Percentiles rank a stretch among this genome's conserved stretches.
These are phyloP conservation scores for Myriangium duriaei DNA, from an alignment of 2,329 filamentous ascomycete genomes.

Conservation along the genomic window DNA sequence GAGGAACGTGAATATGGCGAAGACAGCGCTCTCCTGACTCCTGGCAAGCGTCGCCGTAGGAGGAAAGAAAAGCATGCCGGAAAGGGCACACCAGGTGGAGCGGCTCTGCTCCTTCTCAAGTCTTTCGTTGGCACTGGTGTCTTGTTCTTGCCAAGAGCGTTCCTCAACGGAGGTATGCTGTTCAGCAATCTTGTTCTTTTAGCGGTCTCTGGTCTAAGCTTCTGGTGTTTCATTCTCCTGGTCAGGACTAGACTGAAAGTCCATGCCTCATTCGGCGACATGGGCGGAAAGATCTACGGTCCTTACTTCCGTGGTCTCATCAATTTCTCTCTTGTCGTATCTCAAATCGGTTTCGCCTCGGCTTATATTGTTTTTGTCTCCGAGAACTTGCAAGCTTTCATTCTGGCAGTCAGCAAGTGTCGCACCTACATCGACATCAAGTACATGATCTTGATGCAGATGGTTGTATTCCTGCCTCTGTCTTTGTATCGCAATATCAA, in stretches of 20 bases:
- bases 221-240: slow-evolving; percentile 93
- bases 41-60: slow-evolving; percentile 56
- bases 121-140: slow-evolving; percentile 97
- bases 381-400: slow-evolving; percentile 89
- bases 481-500: slow-evolving; percentile 92
- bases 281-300: slow-evolving; percentile 84
- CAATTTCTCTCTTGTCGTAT: slow-evolving; percentile 82
- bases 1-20: slow-evolving; percentile 73
- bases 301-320: slow-evolving; percentile 82
- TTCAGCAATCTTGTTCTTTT: slow-evolving; percentile 92
- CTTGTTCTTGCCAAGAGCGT: slow-evolving; percentile 82
- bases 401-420: slow-evolving; percentile 82
- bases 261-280: slow-evolving; percentile 93
- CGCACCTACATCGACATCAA: slow-evolving; percentile 74
- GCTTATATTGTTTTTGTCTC: slow-evolving; percentile 96
- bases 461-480: slow-evolving; percentile 88
- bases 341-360: slow-evolving; percentile 86
- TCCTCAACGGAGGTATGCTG: slow-evolving; percentile 91
- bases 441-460: slow-evolving; percentile 84
- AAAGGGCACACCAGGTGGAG: slow-evolving; percentile 65
- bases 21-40: slow-evolving; percentile 66
- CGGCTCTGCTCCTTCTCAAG: slow-evolving; percentile 78
- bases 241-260: slow-evolving; percentile 76
- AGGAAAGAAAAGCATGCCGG: slow-evolving; percentile 65
- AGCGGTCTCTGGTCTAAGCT: slow-evolving; percentile 72